Percentiles rank a stretch among this genome's conserved stretches.
These are phyloP conservation scores for Euphrasia confusa DNA, from an alignment of 257 asterid species.

Conservation along the genomic window DNA sequence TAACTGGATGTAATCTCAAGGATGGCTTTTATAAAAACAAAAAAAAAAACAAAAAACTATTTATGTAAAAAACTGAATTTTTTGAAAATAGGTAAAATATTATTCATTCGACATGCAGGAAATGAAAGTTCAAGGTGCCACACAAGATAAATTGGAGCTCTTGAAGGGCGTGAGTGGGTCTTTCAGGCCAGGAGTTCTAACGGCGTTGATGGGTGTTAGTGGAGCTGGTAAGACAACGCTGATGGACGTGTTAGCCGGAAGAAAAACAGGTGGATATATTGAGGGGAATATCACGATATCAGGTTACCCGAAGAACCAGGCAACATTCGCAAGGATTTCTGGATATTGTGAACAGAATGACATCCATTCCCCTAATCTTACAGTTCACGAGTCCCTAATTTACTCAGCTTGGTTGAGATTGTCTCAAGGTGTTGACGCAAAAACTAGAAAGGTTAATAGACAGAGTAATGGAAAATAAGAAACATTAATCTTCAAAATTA, in stretches of 20 bases:
- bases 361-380: slow-evolving; percentile 73
- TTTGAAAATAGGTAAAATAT: too few relatives aligned
- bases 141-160: background rate
- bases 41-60: too few relatives aligned
- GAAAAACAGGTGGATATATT: background rate
- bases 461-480: background rate
- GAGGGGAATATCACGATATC: background rate
- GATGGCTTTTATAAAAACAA: too few relatives aligned
- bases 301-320: background rate
- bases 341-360: slow-evolving; percentile 73
- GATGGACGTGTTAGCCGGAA: slow-evolving; percentile 1
- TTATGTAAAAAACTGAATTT: too few relatives aligned
- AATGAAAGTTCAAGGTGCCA: background rate
- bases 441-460: slow-evolving; percentile 25
- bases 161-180: background rate
- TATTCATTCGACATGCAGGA: background rate
- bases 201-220: background rate
- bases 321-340: background rate
- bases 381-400: slow-evolving; percentile 58
- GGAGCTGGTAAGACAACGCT: background rate
- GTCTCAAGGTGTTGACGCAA: slow-evolving; percentile 43
- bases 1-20: too few relatives aligned
- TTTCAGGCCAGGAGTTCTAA: background rate
- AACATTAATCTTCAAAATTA: too few relatives aligned
- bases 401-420: slow-evolving; percentile 75